Base-by-base conservation (phyloP, 2,329 filamentous ascomycete genomes). In the Botrytis sinoallii region DNA sequence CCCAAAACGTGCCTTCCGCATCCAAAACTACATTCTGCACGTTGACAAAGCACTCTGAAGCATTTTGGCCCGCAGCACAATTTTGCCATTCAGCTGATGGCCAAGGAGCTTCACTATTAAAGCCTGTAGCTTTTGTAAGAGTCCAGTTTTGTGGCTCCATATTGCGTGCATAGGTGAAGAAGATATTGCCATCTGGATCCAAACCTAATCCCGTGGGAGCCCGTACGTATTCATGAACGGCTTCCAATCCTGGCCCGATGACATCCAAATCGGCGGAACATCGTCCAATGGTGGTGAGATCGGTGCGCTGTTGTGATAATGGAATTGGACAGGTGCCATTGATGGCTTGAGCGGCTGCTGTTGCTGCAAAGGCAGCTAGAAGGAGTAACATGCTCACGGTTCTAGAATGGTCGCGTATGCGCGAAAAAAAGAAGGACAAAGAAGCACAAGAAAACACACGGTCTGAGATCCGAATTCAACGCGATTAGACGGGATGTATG, bases 131-230 rank as follows among this genome's bases (percentile, higher is more conserved):
- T 22, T 57, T 68, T 0, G 66, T 68, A 2, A 68, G 48, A 32
- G 48, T 68, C 66, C 66, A 57, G 35, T 57, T 57, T 29, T 68
- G 66, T 32, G 48, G 66, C 12, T 68, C 48, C 66, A 57, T 68
- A 12, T 57, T 68, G 1, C 66, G 48, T 22, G 66, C 66, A 57
- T 68, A 68, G 12, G 66, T 42, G n/a, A 68, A 68, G 66, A 68
- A 68, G 4, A 68, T 52, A 4, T 57, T 68, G 66, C 48, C 35
- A 10, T 57, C 48, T 12, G n/a, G 22, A 42, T 68, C 48, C 18
- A 68, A 38, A 4, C 48, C 66, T 52, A 68, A 14, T 57, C 66
- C 48, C 1, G 66, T 68, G 0, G 66, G 66, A 68, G 66, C 48
- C 2, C 48, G 38, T 3, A 42, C 52, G 42, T 55, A 40, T 18